A percentile compares a stretch with the other conserved stretches of the same genome.
Conservation (phyloP, 169 alveolate genomes). For the Cryptosporidium andersoni region DNA sequence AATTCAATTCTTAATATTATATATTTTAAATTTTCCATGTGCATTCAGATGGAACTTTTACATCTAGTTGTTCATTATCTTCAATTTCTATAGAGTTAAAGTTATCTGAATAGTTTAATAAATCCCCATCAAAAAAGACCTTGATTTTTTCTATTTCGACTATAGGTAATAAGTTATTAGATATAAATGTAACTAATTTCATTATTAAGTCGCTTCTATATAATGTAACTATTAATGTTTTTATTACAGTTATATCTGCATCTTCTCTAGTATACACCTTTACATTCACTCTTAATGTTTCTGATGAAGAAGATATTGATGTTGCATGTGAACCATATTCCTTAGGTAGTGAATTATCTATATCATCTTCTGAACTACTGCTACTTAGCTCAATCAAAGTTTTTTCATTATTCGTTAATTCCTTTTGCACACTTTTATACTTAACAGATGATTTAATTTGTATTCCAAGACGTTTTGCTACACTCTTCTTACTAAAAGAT, state of each 20-base stretch:
- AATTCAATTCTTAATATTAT: not conserved
- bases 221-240: slow-evolving; percentile 21
- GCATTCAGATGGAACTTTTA: slow-evolving; percentile 56
- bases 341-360: slow-evolving; percentile 3
- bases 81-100: slow-evolving; percentile 41
- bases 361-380: not conserved
- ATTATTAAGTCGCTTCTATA: slow-evolving; percentile 16
- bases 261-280: slow-evolving; percentile 52
- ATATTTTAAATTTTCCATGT: slow-evolving; percentile 8
- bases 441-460: not conserved
- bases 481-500: slow-evolving; percentile 26
- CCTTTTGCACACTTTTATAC: not conserved
- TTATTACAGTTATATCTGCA: slow-evolving; percentile 28
- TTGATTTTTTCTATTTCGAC: slow-evolving; percentile 13
- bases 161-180: slow-evolving; percentile 33
- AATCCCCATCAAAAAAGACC: slow-evolving; percentile 52
- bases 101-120: not conserved
- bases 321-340: slow-evolving; percentile 7
- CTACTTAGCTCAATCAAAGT: not conserved
- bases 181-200: slow-evolving; percentile 23
- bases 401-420: not conserved
- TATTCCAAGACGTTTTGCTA: slow-evolving; percentile 22
- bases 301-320: not conserved
- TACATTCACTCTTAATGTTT: slow-evolving; percentile 12
- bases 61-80: slow-evolving; percentile 52